A percentile compares a stretch with the other conserved stretches of the same genome.
Conservation (phyloP, 2,329 filamentous ascomycete genomes). For the Fusarium nanum region DNA sequence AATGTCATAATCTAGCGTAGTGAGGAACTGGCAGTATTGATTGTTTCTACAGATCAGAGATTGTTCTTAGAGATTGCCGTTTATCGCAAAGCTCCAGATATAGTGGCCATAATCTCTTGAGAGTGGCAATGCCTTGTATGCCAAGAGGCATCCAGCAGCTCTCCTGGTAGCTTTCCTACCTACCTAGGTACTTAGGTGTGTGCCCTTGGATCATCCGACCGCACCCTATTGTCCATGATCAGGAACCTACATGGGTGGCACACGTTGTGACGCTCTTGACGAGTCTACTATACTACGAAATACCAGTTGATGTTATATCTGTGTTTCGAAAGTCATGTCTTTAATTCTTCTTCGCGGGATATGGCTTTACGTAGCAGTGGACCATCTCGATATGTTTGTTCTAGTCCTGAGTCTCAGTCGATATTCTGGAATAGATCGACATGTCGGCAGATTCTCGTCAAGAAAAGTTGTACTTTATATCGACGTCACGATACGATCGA, state of each 20-base stretch:
- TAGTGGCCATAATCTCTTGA: too few species aligned
- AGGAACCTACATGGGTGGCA: background rate
- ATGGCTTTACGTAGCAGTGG: background rate
- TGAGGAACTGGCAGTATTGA: too few species aligned
- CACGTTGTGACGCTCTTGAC: background rate
- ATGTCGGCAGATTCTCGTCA: background rate
- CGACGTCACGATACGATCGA: background rate
- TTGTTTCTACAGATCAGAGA: too few species aligned
- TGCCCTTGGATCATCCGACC: background rate
- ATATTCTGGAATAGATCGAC: background rate
- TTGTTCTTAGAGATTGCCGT: too few species aligned
- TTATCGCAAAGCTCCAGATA: too few species aligned
- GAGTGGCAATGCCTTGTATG: too few species aligned
- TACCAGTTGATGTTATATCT: background rate
- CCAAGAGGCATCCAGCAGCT: background rate
- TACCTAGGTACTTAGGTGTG: too few species aligned
- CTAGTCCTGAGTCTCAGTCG: background rate
- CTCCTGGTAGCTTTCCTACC: too few species aligned
- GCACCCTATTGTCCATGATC: background rate
- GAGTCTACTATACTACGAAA: background rate
- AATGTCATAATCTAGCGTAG: too few species aligned
- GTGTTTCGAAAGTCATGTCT: background rate
- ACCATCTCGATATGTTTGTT: accelerated
- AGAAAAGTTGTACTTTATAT: accelerated
- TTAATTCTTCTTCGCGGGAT: background rate